These are phyloP conservation scores for Blastobotrys elegans DNA, from an alignment of 1,139 yeast genomes.

Conservation along the genomic window DNA sequence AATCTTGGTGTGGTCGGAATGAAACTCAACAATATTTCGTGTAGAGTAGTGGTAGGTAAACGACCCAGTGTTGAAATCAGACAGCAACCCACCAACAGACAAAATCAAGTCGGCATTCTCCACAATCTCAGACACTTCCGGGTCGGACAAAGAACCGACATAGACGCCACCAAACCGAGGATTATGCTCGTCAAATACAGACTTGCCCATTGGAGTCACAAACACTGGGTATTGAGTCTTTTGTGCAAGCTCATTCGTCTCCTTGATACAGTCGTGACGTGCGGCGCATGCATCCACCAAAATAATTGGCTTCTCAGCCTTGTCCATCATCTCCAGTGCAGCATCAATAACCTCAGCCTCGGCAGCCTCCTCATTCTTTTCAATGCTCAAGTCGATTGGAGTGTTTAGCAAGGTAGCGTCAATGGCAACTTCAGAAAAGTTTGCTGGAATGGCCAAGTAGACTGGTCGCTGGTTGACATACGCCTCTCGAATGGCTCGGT, in stretches of 20 bases:
- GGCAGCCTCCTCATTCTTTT: constrained; percentile 62
- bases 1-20: constrained; percentile 80
- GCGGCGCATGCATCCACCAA: constrained; percentile 85
- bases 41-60: constrained; percentile 79
- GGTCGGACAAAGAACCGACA: constrained; percentile 73
- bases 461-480: constrained; percentile 75
- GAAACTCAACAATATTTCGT: constrained; percentile 78
- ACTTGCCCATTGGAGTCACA: constrained; percentile 91
- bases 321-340: constrained; percentile 47
- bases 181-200: constrained; percentile 67
- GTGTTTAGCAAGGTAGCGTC: constrained; percentile 51
- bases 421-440: constrained; percentile 63
- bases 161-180: constrained; percentile 82
- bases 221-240: constrained; percentile 75
- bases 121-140: constrained; percentile 70
- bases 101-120: constrained; percentile 73
- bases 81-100: constrained; percentile 75
- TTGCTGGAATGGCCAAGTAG: constrained; percentile 77
- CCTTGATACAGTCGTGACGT: constrained; percentile 63
- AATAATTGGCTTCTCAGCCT: constrained; percentile 64
- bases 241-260: constrained; percentile 59
- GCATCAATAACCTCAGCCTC: constrained; percentile 66
- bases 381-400: constrained; percentile 59
- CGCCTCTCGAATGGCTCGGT: constrained; percentile 69
- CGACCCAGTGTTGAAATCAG: constrained; percentile 88